A percentile compares a stretch with the other conserved stretches of the same genome.
phyloP scores from a whole-genome alignment of 1,284 basidiomycete genomes.

The Moniliophthora roreri region DNA sequence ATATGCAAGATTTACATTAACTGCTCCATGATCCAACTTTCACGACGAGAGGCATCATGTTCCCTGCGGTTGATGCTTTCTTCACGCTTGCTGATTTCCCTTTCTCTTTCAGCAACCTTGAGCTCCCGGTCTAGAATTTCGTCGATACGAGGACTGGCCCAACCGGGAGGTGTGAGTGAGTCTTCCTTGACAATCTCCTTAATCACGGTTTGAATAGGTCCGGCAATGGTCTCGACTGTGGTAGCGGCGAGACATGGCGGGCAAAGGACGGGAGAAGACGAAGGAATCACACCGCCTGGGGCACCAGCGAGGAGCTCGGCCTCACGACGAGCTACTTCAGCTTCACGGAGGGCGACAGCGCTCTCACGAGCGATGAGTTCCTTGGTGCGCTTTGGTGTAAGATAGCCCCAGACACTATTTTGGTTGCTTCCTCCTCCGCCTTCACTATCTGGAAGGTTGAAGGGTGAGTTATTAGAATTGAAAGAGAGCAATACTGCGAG shows the following conservation, averaged over 20 bases:
- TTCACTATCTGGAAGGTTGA: not conserved
- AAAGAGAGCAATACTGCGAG: constrained; percentile 84
- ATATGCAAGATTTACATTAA: constrained; percentile 55
- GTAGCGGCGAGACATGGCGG: constrained; percentile 54
- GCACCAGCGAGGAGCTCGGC: constrained; percentile 78
- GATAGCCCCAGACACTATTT: constrained; percentile 62
- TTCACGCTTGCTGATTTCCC: constrained; percentile 80
- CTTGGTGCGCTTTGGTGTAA: constrained; percentile 78
- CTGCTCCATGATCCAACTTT: constrained; percentile 87
- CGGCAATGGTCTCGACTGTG: constrained; percentile 51
- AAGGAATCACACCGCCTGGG: constrained; percentile 69
- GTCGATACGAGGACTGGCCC: constrained; percentile 69
- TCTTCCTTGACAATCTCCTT: constrained; percentile 83
- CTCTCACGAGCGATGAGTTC: constrained; percentile 75
- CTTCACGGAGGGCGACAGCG: constrained; percentile 73
- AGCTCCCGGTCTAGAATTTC: constrained; percentile 80
- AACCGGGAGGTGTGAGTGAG: constrained; percentile 70
- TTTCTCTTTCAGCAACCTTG: constrained; percentile 77
- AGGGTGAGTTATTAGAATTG: constrained; percentile 45
- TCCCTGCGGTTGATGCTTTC: constrained; percentile 79
- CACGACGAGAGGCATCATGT: constrained; percentile 79
- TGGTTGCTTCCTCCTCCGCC: constrained; percentile 26
- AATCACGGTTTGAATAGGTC: constrained; percentile 74
- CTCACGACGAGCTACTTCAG: constrained; percentile 81
- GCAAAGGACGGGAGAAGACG: constrained; percentile 50